These are phyloP conservation scores for Aspergillus unguis DNA, from an alignment of 2,329 filamentous ascomycete genomes.

Conservation along the genomic window DNA sequence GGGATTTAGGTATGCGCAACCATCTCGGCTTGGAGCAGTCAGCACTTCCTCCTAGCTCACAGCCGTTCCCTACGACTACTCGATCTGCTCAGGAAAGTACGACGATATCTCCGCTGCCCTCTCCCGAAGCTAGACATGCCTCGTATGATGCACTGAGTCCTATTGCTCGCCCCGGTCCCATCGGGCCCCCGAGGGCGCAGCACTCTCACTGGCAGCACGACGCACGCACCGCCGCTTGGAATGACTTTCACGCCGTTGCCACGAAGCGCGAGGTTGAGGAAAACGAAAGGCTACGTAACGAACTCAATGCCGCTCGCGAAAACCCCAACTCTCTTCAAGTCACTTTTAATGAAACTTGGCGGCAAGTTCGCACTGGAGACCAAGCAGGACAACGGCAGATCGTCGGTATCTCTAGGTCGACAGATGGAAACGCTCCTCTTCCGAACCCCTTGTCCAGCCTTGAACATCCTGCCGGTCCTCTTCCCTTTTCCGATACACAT, in stretches of 20 bases:
- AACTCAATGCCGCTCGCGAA: conserved; percentile 39
- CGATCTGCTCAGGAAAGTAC: conserved; percentile 34
- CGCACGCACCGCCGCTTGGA: conserved; percentile 40
- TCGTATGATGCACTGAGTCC: conserved; percentile 39
- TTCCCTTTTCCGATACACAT: conserved; percentile 35
- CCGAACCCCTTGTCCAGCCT: conserved; percentile 34
- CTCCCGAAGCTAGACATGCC: conserved; percentile 38
- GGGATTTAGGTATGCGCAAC: conserved; percentile 41
- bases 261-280: conserved; percentile 41
- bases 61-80: conserved; percentile 29
- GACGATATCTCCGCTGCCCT: conserved; percentile 35
- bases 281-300: conserved; percentile 38
- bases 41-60: conserved; percentile 32
- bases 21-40: conserved; percentile 41
- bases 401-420: conserved; percentile 35
- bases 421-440: conserved; percentile 25
- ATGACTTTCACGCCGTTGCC: conserved; percentile 42
- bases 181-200: conserved; percentile 44
- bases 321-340: conserved; percentile 33
- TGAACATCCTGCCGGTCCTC: conserved; percentile 35
- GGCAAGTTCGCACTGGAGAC: conserved; percentile 43
- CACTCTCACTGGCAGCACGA: conserved; percentile 31
- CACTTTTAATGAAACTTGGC: conserved; percentile 46
- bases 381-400: conserved; percentile 40
- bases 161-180: conserved; percentile 44